Evolutionary conservation across 352 stramenopile species (phyloP).

Genomic region (Phytophthora fragariaefolia): DNA sequence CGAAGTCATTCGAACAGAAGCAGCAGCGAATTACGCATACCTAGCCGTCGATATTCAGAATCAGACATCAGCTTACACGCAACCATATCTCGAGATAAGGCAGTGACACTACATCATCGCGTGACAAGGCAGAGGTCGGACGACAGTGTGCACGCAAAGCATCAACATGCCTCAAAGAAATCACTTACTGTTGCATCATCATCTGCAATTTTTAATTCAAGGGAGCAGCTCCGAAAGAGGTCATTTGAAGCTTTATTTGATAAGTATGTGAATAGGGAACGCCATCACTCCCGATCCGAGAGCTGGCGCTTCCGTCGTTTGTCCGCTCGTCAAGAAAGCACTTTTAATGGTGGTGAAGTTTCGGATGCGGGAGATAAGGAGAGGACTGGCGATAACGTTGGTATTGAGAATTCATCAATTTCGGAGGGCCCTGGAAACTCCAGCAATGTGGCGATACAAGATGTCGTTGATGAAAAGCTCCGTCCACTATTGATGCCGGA

Average conservation of each 20-base stretch:
- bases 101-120: constrained; percentile 2
- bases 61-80: constrained; percentile 16
- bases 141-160: constrained; percentile 7
- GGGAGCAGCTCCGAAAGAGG: constrained; percentile 22
- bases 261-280: constrained; percentile 37
- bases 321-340: constrained; percentile 26
- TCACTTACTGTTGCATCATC: constrained; percentile 16
- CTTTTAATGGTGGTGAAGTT: constrained; percentile 14
- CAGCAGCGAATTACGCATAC: not conserved
- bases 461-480: constrained; percentile 69
- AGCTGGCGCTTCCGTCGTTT: constrained; percentile 31
- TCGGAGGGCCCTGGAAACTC: constrained; percentile 11
- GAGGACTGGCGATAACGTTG: constrained; percentile 16
- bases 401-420: constrained; percentile 16
- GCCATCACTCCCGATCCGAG: constrained; percentile 15
- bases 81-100: not conserved
- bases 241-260: constrained; percentile 41
- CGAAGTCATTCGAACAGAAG: not conserved
- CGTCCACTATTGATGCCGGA: constrained; percentile 67
- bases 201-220: constrained; percentile 26
- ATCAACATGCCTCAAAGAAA: constrained; percentile 12
- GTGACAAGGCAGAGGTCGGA: constrained; percentile 21
- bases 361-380: constrained; percentile 18
- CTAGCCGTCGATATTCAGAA: constrained; percentile 35
- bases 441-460: constrained; percentile 25